Conservation (phyloP, 345 rosid species). For the Turritis glabra region DNA sequence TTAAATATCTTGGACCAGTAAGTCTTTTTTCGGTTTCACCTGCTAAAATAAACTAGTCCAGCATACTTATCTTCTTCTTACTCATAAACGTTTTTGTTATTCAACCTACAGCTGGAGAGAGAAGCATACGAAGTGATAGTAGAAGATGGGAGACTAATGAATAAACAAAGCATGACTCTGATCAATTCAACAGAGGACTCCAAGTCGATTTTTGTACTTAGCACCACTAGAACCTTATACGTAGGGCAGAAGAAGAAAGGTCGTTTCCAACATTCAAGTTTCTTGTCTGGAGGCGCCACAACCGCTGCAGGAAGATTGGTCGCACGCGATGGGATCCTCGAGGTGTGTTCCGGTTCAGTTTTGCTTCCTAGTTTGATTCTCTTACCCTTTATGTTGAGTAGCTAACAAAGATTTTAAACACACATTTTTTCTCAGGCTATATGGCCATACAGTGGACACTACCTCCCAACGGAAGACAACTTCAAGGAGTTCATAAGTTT, state of each 20-base stretch:
- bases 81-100: background rate
- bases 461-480: slow-evolving; percentile 67
- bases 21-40: slow-evolving; percentile 26
- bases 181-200: slow-evolving; percentile 46
- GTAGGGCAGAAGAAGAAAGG: slow-evolving; percentile 72
- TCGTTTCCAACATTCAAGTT: slow-evolving; percentile 63
- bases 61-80: background rate
- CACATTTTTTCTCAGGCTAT: slow-evolving; percentile 43
- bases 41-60: background rate
- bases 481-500: slow-evolving; percentile 56
- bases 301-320: slow-evolving; percentile 68
- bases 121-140: slow-evolving; percentile 63
- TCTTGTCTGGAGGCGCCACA: slow-evolving; percentile 68
- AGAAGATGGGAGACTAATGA: slow-evolving; percentile 55
- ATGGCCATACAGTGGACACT: slow-evolving; percentile 79
- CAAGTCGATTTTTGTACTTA: slow-evolving; percentile 75
- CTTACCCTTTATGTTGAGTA: background rate
- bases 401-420: background rate
- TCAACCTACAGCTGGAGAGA: slow-evolving; percentile 59
- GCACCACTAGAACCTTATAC: slow-evolving; percentile 60
- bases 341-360: slow-evolving; percentile 36
- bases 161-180: slow-evolving; percentile 46
- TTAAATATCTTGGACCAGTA: slow-evolving; percentile 72
- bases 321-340: slow-evolving; percentile 55
- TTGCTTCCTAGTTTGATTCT: background rate